Evolutionary conservation across 2,329 filamentous ascomycete genomes (phyloP).

Genomic region (Cladosporium sp.): DNA sequence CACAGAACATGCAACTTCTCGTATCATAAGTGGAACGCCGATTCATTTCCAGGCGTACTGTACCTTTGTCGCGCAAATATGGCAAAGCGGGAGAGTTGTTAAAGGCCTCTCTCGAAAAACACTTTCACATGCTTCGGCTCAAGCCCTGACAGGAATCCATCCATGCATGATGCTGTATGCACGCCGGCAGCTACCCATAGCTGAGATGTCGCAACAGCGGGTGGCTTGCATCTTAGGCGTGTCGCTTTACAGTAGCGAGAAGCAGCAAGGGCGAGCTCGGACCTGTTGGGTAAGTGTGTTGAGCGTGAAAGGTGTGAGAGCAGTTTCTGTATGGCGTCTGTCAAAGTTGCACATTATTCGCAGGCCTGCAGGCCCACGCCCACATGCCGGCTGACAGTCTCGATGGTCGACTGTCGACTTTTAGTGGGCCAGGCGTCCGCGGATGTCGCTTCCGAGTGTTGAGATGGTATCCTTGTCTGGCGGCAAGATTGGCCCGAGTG

Average conservation of each 20-base stretch:
- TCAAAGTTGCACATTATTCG: constrained; percentile 10
- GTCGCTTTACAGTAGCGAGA: background rate
- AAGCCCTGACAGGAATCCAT: background rate
- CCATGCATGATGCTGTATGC: background rate
- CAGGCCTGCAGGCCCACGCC: background rate
- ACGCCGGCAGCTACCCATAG: constrained; percentile 13
- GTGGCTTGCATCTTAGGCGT: constrained; percentile 5
- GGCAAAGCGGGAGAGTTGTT: background rate
- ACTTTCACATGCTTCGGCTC: constrained; percentile 15
- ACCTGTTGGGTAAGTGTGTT: constrained; percentile 12
- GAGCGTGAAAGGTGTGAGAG: background rate
- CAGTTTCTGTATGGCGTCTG: constrained; percentile 11
- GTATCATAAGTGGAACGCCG: constrained; percentile 2
- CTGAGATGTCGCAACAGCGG: constrained; percentile 15
- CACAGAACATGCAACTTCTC: background rate
- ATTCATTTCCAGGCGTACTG: background rate
- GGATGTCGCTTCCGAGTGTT: constrained; percentile 14
- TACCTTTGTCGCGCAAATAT: background rate
- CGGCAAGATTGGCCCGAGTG: background rate
- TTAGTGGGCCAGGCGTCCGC: background rate
- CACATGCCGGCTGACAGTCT: constrained; percentile 12
- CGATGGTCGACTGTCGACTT: background rate
- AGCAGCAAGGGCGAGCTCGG: background rate
- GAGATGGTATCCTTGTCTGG: constrained; percentile 4
- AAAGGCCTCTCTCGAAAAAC: background rate